Evolutionary conservation across 148 eudicot genomes (phyloP), one percentile per base, ranked within the genome.

Genomic region (Polygonum maritimum): DNA sequence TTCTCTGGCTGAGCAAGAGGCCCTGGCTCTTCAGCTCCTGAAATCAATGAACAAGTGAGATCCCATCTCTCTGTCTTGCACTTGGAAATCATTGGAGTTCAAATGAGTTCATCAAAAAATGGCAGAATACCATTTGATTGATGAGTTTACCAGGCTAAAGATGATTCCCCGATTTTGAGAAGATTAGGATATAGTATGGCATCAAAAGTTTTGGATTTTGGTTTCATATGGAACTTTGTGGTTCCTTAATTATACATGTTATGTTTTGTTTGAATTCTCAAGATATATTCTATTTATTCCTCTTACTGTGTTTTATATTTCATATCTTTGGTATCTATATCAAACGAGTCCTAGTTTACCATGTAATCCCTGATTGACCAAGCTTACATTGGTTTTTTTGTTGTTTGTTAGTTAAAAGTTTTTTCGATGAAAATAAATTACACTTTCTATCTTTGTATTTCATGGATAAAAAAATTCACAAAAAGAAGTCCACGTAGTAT

Each of bases 1-100:
- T 21, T 87, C 97, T 76, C 49, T 93, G 82, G 88, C 85, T 11
- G 92, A 91, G 76, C 98, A 93, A 80, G 98, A 93, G 78, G 92
- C 84, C 69, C 78, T 93, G 79, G 98, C 98, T 69, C 94, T 93
- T 38, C 86, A 86, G 80, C 76, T 93, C 80, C 83, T 93, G 77
- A 80, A 87, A 74, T 87, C 96, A 58, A 89, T 91, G 97, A 26
- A 48, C 13, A 19, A 54, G 26, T 54, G 60, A 54, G 60, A 51
- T 51, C 7, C 19, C 21, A 51, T 14, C 21, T 51, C 1, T 51
- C 57, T 51, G 7, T 16, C 18, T 51, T 51, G 57, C 57, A 51
- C n/a, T 51, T 51, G 57, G 57, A 54, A 54, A n/a, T 6, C n/a
- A 0, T n/a, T 54, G 60, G 26, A n/a, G 22, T 8, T 5, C n/a